phyloP scores from a whole-genome alignment of 2,329 filamentous ascomycete genomes.

The Myriosclerotinia scirpicola region DNA sequence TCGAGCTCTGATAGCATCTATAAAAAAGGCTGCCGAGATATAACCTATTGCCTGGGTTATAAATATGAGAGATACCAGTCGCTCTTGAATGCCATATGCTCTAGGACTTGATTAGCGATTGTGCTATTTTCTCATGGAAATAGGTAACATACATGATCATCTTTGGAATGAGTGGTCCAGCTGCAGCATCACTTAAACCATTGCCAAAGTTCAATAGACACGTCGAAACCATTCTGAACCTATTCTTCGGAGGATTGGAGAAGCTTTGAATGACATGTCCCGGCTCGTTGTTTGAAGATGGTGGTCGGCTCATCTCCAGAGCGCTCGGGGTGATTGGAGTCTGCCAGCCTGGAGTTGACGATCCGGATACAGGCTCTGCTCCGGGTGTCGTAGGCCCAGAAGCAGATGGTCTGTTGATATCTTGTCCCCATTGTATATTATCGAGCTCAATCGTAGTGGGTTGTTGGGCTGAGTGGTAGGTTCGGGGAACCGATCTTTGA shows the following conservation, averaged over 20 bases:
- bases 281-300: slow-evolving; percentile 45
- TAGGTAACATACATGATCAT: slow-evolving; percentile 58
- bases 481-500: slow-evolving; percentile 35
- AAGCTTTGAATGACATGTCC: slow-evolving; percentile 56
- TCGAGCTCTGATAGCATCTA: slow-evolving; percentile 61
- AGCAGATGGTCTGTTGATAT: slow-evolving; percentile 28
- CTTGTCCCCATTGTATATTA: slow-evolving; percentile 26
- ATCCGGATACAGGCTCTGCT: slow-evolving; percentile 13
- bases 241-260: slow-evolving; percentile 65
- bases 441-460: slow-evolving; percentile 36
- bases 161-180: slow-evolving; percentile 78
- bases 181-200: slow-evolving; percentile 72
- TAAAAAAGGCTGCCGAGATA: slow-evolving; percentile 66
- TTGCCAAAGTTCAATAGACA: slow-evolving; percentile 67
- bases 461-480: slow-evolving; percentile 38
- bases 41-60: slow-evolving; percentile 76
- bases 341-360: slow-evolving; percentile 29
- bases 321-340: slow-evolving; percentile 32
- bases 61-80: slow-evolving; percentile 76
- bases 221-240: slow-evolving; percentile 63
- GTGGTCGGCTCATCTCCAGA: slow-evolving; percentile 54
- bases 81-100: slow-evolving; percentile 18
- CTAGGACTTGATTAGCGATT: background rate
- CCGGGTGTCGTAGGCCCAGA: slow-evolving; percentile 31
- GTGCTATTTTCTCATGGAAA: background rate